Conservation (phyloP, 176 grass and related monocot genomes). For the Rhynchospora pubera region DNA sequence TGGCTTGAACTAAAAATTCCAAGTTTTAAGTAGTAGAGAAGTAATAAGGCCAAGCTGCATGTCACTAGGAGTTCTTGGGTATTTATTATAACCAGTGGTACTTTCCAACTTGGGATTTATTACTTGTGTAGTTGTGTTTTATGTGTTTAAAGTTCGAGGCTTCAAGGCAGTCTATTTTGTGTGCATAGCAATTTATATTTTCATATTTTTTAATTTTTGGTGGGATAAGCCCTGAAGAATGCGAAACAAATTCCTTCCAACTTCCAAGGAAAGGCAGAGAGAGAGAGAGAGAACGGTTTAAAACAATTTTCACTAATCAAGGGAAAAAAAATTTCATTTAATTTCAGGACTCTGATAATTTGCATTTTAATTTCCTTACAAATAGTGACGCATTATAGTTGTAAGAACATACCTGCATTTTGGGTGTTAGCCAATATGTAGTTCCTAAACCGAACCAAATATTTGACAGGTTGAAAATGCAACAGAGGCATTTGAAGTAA, state of each 20-base stretch:
- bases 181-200: not conserved
- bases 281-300: not conserved
- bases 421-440: not conserved
- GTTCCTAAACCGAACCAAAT: not conserved
- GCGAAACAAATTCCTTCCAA: not conserved
- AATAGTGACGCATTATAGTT: not conserved
- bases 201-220: not conserved
- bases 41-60: not conserved
- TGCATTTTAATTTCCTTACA: not conserved
- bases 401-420: not conserved
- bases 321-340: not conserved
- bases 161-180: not conserved
- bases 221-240: not conserved
- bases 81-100: too few relatives aligned
- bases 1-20: too few relatives aligned
- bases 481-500: conserved; percentile 51
- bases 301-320: not conserved
- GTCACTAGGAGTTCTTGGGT: too few relatives aligned
- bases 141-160: not conserved
- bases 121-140: too few relatives aligned
- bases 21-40: not conserved
- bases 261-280: not conserved
- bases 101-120: too few relatives aligned
- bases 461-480: conserved; percentile 40
- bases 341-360: not conserved